phyloP scores from a whole-genome alignment of 345 rosid genomes.

The Syzygium jambos region DNA sequence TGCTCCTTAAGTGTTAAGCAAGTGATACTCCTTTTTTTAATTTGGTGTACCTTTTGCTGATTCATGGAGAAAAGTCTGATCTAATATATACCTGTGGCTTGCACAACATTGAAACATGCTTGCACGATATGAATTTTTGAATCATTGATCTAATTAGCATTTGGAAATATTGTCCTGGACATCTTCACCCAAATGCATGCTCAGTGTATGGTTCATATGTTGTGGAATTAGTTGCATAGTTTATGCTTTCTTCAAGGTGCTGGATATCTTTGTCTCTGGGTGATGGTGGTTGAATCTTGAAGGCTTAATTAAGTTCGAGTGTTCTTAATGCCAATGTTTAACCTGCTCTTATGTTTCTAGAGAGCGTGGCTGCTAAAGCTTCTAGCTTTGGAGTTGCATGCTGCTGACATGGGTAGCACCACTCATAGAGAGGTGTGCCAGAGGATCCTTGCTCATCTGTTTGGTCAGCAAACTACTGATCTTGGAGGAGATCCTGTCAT shows the following conservation, averaged over 20 bases:
- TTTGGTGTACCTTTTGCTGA: background rate
- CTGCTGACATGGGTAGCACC: conserved; percentile 48
- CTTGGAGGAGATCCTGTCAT: conserved; percentile 21
- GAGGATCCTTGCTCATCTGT: conserved; percentile 71
- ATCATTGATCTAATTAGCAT: background rate
- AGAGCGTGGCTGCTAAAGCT: conserved; percentile 97
- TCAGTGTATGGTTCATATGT: background rate
- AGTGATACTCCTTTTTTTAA: background rate
- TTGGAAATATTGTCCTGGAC: background rate
- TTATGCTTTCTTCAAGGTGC: background rate
- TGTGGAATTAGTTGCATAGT: background rate
- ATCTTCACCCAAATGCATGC: background rate
- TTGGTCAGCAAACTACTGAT: conserved; percentile 49
- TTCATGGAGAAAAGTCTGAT: background rate
- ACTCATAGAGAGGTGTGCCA: conserved; percentile 65
- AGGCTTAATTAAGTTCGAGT: background rate
- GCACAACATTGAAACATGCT: background rate
- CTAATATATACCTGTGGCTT: background rate
- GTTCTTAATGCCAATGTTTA: background rate
- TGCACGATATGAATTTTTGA: background rate
- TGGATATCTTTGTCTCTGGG: background rate
- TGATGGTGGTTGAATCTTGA: background rate
- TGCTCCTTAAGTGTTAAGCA: background rate
- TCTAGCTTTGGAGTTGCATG: conserved; percentile 76
- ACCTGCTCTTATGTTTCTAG: conserved; percentile 17